Percentiles rank a stretch among this genome's conserved stretches.
Conservation (phyloP, 2,329 filamentous ascomycete species). For the Chrysosporium keratinophilum region DNA sequence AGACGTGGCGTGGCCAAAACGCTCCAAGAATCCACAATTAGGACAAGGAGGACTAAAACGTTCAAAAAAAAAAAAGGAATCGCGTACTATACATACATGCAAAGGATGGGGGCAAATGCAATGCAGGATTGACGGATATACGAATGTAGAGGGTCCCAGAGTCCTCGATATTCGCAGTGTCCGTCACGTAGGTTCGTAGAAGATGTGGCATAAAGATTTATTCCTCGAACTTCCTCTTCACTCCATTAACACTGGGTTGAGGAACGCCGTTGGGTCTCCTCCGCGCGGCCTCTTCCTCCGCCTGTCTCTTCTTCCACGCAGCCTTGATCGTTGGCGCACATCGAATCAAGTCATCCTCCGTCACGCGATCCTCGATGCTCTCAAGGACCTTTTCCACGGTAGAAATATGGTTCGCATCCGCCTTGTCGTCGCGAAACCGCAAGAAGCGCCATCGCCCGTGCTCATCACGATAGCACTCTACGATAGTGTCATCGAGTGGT, state of each 20-base stretch:
- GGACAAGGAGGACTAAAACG: too few relatives aligned
- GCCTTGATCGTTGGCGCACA: conserved; percentile 62
- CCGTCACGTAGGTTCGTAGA: background rate
- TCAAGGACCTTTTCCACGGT: conserved; percentile 79
- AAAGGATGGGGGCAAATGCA: too few relatives aligned
- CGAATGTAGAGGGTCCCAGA: too few relatives aligned
- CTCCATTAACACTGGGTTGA: conserved; percentile 18
- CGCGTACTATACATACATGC: too few relatives aligned
- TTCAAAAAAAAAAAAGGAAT: too few relatives aligned
- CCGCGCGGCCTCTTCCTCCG: conserved; percentile 24
- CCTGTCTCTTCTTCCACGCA: conserved; percentile 61
- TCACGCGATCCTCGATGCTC: conserved; percentile 78
- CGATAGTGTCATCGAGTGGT: conserved; percentile 73
- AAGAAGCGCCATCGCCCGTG: conserved; percentile 72
- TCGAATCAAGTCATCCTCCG: conserved; percentile 65
- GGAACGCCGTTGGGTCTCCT: conserved; percentile 20
- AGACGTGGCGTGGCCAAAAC: background rate
- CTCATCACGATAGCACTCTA: conserved; percentile 78
- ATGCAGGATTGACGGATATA: too few relatives aligned
- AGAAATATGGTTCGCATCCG: conserved; percentile 75
- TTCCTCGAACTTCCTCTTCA: conserved; percentile 36
- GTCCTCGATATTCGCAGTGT: background rate
- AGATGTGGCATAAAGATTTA: conserved; percentile 13
- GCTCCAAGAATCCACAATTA: background rate
- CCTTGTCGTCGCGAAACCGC: conserved; percentile 86